phyloP scores from a whole-genome alignment of 345 rosid genomes.

The Stellera chamaejasme region DNA sequence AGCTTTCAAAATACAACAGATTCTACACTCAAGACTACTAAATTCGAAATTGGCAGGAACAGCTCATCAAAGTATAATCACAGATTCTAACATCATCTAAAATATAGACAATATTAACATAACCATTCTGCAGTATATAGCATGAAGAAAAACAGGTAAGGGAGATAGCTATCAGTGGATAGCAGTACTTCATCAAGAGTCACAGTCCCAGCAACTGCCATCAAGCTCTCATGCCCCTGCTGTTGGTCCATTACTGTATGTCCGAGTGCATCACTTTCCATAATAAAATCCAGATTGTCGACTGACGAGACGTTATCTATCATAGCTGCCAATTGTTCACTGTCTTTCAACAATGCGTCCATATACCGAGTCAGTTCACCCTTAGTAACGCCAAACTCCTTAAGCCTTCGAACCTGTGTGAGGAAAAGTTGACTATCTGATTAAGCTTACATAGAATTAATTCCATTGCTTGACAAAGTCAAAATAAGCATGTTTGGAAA shows the following conservation, averaged over 20 bases:
- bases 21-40: too few species aligned
- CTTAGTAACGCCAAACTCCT: constrained; percentile 96
- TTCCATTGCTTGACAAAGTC: too few species aligned
- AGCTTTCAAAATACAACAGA: too few species aligned
- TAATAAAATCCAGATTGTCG: constrained; percentile 94
- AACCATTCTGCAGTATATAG: neutral
- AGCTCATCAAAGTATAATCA: neutral
- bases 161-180: constrained; percentile 9
- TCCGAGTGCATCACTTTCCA: constrained; percentile 98
- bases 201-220: constrained; percentile 83
- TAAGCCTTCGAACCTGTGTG: constrained; percentile 85
- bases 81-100: neutral
- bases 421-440: too few species aligned
- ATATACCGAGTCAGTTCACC: constrained; percentile 96
- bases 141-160: constrained; percentile 7
- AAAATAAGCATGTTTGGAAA: too few species aligned
- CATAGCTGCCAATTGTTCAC: constrained; percentile 98
- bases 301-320: constrained; percentile 96
- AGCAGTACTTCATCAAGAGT: constrained; percentile 78
- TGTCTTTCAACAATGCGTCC: constrained; percentile 95
- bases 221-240: constrained; percentile 90
- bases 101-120: too few species aligned
- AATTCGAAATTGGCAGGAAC: neutral
- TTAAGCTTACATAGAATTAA: too few species aligned
- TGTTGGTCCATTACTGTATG: constrained; percentile 97